Conservation (phyloP, 306 rosid species). For the Herpetospermum pedunculosum region DNA sequence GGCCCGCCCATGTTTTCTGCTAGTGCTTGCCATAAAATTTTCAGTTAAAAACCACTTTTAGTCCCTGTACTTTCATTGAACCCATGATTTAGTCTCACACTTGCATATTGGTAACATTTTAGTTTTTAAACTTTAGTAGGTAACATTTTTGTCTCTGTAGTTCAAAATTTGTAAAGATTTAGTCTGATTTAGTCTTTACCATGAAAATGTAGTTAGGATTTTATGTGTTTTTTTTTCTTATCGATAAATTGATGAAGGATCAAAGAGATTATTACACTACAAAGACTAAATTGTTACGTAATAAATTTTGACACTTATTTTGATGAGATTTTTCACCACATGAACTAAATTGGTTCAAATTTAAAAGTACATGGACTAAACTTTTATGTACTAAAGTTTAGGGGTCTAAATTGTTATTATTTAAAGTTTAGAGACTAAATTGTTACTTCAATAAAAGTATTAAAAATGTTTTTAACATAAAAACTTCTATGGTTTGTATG, state of each 20-base stretch:
- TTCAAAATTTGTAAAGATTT: neutral
- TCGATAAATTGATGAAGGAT: neutral
- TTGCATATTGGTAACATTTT: neutral
- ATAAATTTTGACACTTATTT: too few species aligned
- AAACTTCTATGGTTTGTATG: neutral
- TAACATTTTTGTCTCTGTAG: too few species aligned
- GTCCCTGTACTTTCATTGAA: neutral
- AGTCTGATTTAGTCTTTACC: neutral
- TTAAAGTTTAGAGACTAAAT: neutral
- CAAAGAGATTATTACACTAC: neutral
- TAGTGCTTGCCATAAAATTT: too few species aligned
- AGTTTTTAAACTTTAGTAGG: neutral
- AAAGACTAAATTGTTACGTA: too few species aligned
- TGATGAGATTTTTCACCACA: neutral
- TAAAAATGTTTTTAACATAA: neutral
- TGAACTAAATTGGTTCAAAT: neutral
- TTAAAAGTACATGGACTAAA: too few species aligned
- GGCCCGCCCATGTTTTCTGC: too few species aligned
- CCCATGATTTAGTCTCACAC: neutral
- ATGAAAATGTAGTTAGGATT: neutral
- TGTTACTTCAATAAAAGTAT: too few species aligned
- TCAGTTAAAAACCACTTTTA: too few species aligned
- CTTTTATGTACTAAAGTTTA: too few species aligned
- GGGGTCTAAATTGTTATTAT: too few species aligned
- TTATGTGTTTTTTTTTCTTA: neutral